phyloP scores from a whole-genome alignment of 2,329 filamentous ascomycete species.

The Nakataea oryzae region DNA sequence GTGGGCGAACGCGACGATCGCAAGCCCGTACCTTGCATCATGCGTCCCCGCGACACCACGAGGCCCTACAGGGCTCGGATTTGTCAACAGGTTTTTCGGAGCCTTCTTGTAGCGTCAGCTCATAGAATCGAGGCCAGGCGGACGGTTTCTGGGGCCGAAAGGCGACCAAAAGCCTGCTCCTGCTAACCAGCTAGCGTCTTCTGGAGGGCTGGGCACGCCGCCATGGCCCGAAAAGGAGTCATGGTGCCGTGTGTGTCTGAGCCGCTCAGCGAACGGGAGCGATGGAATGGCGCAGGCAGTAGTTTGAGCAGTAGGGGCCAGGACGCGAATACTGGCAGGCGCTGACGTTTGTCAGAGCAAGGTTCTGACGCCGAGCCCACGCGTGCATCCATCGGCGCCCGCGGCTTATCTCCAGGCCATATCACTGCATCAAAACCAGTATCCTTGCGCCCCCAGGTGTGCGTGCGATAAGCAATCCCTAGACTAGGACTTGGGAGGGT shows the following conservation, averaged over 20 bases:
- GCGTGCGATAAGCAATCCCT: not conserved
- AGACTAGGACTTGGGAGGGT: not conserved
- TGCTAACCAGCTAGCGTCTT: not conserved
- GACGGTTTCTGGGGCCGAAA: not conserved
- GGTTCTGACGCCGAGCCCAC: not conserved
- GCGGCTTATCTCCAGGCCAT: not conserved
- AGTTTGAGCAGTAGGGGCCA: not conserved
- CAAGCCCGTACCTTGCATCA: slow-evolving; percentile 2
- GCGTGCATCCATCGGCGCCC: not conserved
- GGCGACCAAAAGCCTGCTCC: not conserved
- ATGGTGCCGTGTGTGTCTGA: not conserved
- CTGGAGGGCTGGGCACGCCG: not conserved
- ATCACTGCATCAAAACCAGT: not conserved
- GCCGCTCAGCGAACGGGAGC: not conserved
- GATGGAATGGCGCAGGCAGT: not conserved
- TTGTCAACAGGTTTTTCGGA: not conserved
- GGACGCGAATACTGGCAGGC: not conserved
- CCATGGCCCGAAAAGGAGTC: not conserved
- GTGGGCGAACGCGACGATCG: not conserved
- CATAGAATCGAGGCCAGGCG: not conserved
- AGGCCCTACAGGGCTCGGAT: not conserved
- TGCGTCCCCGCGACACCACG: not conserved
- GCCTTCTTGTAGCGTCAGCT: not conserved
- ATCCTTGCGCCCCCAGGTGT: not conserved
- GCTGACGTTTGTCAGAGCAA: not conserved